Conservation (phyloP, 371 early-diverging fungal genomes). For the Mucor plumbeus region DNA sequence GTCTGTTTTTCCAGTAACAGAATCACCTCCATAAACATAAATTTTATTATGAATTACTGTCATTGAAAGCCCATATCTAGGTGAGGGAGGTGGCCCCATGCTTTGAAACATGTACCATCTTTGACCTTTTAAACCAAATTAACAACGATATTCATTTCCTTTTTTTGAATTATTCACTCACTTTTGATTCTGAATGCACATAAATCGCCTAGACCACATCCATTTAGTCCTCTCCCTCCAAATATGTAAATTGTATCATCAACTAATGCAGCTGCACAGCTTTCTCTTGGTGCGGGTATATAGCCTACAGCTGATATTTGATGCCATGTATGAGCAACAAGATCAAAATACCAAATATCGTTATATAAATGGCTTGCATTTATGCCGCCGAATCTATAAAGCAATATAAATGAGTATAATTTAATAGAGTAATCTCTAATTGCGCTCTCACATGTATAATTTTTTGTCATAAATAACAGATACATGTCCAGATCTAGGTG, state of each 20-base stretch:
- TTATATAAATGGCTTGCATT: conserved; percentile 65
- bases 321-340: conserved; percentile 55
- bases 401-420: not conserved
- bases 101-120: conserved; percentile 75
- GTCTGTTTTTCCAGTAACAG: conserved; percentile 32
- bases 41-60: conserved; percentile 61
- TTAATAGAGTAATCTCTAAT: not conserved
- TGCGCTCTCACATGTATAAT: conserved; percentile 53
- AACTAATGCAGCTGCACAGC: conserved; percentile 62
- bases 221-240: conserved; percentile 65
- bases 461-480: conserved; percentile 50
- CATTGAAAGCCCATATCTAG: conserved; percentile 61
- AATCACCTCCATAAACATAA: conserved; percentile 65
- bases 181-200: conserved; percentile 68
- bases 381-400: conserved; percentile 66
- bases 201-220: conserved; percentile 60
- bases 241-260: conserved; percentile 73
- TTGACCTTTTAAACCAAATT: conserved; percentile 37
- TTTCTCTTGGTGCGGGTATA: conserved; percentile 64
- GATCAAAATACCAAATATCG: conserved; percentile 71
- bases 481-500: conserved; percentile 57
- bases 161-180: conserved; percentile 22
- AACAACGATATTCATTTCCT: conserved; percentile 3
- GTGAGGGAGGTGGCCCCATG: conserved; percentile 63
- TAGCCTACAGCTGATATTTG: conserved; percentile 65